A percentile compares a stretch with the other conserved stretches of the same genome.
phyloP scores from a whole-genome alignment of 1,139 yeast species.

The Suhomyces atakaporum region DNA sequence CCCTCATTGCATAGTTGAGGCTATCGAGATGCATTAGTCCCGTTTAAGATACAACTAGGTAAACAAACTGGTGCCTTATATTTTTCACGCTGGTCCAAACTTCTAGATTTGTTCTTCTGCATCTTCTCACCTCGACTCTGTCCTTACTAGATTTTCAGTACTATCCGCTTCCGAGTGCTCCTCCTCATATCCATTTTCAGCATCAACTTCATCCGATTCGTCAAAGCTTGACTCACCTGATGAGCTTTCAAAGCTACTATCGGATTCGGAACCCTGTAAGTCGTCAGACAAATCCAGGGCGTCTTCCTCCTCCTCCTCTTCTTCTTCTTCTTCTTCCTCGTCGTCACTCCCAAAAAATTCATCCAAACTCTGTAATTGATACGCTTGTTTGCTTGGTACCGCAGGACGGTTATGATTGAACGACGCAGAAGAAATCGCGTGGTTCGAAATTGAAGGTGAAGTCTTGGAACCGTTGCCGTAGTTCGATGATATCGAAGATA shows the following conservation, averaged over 20 bases:
- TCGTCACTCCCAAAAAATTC: constrained; percentile 73
- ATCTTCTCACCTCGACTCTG: background rate
- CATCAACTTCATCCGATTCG: constrained; percentile 2
- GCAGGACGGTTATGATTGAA: constrained; percentile 12
- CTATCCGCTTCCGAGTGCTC: constrained; percentile 9
- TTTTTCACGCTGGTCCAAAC: background rate
- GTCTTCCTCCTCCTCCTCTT: constrained; percentile 21
- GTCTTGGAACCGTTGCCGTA: constrained; percentile 20
- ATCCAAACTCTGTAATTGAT: constrained; percentile 75
- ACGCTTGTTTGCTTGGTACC: constrained; percentile 28
- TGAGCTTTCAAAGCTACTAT: constrained; percentile 3
- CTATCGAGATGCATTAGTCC: too few relatives aligned
- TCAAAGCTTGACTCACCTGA: constrained; percentile 6
- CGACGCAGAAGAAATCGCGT: constrained; percentile 30
- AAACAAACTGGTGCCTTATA: too few relatives aligned
- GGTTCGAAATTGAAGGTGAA: constrained; percentile 23
- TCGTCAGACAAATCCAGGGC: background rate
- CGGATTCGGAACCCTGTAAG: background rate
- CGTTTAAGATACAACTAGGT: background rate
- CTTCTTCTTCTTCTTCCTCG: constrained; percentile 28
- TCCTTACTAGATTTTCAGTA: constrained; percentile 5
- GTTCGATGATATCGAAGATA: constrained; percentile 13
- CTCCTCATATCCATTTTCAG: constrained; percentile 2
- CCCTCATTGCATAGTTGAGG: too few relatives aligned
- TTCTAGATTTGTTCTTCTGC: background rate